These are phyloP conservation scores for Chlamydomonas schloesseri DNA, from an alignment of 139 green algal species.

Conservation along the genomic window DNA sequence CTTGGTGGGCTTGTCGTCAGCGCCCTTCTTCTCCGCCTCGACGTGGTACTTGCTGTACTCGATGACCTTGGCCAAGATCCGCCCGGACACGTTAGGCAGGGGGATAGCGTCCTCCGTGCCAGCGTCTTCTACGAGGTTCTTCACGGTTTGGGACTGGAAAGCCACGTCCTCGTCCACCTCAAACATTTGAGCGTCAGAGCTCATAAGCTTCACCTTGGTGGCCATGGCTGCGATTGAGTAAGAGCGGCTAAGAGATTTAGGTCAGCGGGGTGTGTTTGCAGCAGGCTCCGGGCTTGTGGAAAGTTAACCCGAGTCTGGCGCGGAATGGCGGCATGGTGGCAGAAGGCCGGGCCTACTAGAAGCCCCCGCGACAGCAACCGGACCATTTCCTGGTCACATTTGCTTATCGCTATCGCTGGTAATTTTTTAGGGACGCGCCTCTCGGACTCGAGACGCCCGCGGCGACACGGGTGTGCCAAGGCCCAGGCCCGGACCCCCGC, in stretches of 20 bases:
- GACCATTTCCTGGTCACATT: too few relatives aligned
- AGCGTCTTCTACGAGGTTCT: constrained; percentile 86
- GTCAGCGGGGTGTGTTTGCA: too few relatives aligned
- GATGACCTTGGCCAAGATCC: constrained; percentile 89
- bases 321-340: too few relatives aligned
- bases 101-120: constrained; percentile 76
- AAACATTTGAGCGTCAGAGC: constrained; percentile 71
- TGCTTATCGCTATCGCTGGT: too few relatives aligned
- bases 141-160: constrained; percentile 81
- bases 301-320: too few relatives aligned
- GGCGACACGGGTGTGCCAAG: too few relatives aligned
- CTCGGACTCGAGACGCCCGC: too few relatives aligned
- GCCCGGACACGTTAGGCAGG: constrained; percentile 88
- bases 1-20: constrained; percentile 79
- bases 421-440: too few relatives aligned
- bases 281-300: too few relatives aligned
- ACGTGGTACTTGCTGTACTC: constrained; percentile 98
- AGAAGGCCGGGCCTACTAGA: too few relatives aligned
- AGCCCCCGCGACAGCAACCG: too few relatives aligned
- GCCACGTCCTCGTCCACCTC: constrained; percentile 83
- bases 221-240: neutral
- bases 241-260: neutral
- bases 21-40: constrained; percentile 80
- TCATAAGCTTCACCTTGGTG: constrained; percentile 54
- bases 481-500: too few relatives aligned